Evolutionary conservation across 768 basidiomycete species (phyloP), one percentile per base, ranked within the genome.

Genomic region (Pisolithus marmoratus): DNA sequence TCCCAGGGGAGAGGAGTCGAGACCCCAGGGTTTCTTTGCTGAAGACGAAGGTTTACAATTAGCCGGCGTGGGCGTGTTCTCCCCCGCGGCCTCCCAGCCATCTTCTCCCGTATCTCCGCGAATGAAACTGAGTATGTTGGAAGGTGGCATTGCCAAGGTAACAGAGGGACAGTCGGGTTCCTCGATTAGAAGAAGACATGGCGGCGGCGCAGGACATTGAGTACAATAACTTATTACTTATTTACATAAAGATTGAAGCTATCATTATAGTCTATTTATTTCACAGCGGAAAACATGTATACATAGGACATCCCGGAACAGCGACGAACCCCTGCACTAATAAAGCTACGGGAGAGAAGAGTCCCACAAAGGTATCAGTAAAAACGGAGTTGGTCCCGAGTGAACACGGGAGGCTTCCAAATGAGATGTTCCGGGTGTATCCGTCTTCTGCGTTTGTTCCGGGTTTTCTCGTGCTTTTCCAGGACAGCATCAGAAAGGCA

Each of bases 391-490:
- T 94, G 90, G 60, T 92, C 91, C 55, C 90, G 79, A 46, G 89
- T 90, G 70, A 95, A 94, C 42, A 88, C 85, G 15, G 91, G 96
- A 50, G 96, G 95, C 68, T 94, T 96, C 96, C 96, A 99, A 58
- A 82, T 79, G 52, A 99, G 72, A 62, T 76, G 75, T 53, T 87
- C 83, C 29, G 95, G 74, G 57, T 90, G 78, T 57, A 99, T 94
- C 50, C 85, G 74, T 46, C 85, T 78, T 55, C 85, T 76, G 46
- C 81, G 79, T 72, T 97, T 99, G 63, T 74, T 79, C 70, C 79
- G 82, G 27, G 82, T 77, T 66, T 92, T 94, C 68, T 88, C 84
- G 70, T 96, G 85, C 66, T 92, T 88, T 67, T 95, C 94, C 44
- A 97, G 74, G 29, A 96, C 86, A 27, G 87, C 80, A 53, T 94